These are phyloP conservation scores for Cutaneotrichosporon curvatum DNA, from an alignment of 1,284 basidiomycete species.

Conservation along the genomic window DNA sequence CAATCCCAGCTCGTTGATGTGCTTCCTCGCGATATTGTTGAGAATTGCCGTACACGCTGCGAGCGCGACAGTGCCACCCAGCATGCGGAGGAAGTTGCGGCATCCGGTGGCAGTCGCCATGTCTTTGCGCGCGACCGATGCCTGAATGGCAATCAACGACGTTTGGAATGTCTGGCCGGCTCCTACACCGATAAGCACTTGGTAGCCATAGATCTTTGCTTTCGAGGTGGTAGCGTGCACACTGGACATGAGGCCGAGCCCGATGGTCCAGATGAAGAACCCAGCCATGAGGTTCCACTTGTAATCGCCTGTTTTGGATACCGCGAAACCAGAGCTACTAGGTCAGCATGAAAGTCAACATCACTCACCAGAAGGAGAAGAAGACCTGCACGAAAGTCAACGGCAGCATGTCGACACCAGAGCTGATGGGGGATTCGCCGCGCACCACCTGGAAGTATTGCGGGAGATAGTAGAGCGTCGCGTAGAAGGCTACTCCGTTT, in stretches of 20 bases:
- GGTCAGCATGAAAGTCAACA: not conserved
- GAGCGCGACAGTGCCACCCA: slow-evolving; percentile 23
- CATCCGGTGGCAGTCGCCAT: slow-evolving; percentile 36
- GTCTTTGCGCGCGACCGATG: slow-evolving; percentile 23
- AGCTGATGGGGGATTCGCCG: slow-evolving; percentile 56
- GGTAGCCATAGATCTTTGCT: slow-evolving; percentile 56
- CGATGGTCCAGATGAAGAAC: slow-evolving; percentile 60
- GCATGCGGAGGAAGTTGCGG: slow-evolving; percentile 32
- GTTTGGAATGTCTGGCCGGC: slow-evolving; percentile 51
- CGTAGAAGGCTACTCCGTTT: slow-evolving; percentile 50
- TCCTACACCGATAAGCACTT: slow-evolving; percentile 60
- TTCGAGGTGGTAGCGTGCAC: slow-evolving; percentile 51
- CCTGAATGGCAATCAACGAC: slow-evolving; percentile 51
- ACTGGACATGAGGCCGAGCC: slow-evolving; percentile 60
- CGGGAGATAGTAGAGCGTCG: slow-evolving; percentile 47
- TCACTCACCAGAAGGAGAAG: slow-evolving; percentile 29
- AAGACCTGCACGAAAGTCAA: slow-evolving; percentile 58
- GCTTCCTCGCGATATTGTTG: slow-evolving; percentile 27
- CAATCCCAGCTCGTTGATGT: not conserved
- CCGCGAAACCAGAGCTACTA: slow-evolving; percentile 51
- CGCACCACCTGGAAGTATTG: slow-evolving; percentile 67
- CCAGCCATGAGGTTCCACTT: slow-evolving; percentile 57
- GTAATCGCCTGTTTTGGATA: slow-evolving; percentile 60
- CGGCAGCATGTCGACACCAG: slow-evolving; percentile 58
- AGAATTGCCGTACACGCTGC: slow-evolving; percentile 23